Conservation (phyloP, 495 filamentous ascomycete genomes). For the Extremus antarcticus region DNA sequence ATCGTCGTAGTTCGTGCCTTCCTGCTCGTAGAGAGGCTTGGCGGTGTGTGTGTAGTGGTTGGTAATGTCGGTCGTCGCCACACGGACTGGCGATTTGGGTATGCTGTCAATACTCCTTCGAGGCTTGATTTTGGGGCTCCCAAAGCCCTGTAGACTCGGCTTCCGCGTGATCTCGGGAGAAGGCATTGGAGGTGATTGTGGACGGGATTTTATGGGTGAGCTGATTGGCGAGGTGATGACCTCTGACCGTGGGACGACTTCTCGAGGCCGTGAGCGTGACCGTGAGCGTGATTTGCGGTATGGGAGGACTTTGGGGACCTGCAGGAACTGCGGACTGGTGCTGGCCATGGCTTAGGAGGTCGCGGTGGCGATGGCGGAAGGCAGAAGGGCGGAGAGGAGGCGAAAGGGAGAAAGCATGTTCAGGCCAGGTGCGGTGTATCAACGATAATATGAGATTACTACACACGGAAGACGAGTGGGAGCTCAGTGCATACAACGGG, state of each 20-base stretch:
- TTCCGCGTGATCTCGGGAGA: slow-evolving; percentile 1
- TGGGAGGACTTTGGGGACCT: slow-evolving; percentile 17
- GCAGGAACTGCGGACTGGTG: slow-evolving; percentile 16
- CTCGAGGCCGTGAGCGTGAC: slow-evolving; percentile 12
- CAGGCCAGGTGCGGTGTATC: background rate
- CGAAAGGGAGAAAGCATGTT: background rate
- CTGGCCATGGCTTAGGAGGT: slow-evolving; percentile 8
- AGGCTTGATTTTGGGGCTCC: background rate
- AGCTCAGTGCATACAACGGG: background rate
- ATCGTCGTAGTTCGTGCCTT: slow-evolving; percentile 20
- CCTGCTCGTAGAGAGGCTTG: background rate
- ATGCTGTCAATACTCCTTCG: background rate
- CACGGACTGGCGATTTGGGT: background rate
- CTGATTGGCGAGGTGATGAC: slow-evolving; percentile 7
- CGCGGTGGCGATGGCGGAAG: background rate
- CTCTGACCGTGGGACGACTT: background rate
- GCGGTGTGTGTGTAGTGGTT: background rate
- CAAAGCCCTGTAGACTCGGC: slow-evolving; percentile 3
- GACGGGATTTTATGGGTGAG: slow-evolving; percentile 3
- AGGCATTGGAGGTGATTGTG: slow-evolving; percentile 15
- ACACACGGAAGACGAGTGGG: background rate
- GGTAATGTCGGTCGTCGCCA: background rate
- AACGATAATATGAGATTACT: background rate
- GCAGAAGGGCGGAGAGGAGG: background rate
- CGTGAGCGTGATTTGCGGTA: slow-evolving; percentile 17